A percentile compares a stretch with the other conserved stretches of the same genome.
phyloP scores from a whole-genome alignment of 768 basidiomycete species.

The Tubosaeta sp. region DNA sequence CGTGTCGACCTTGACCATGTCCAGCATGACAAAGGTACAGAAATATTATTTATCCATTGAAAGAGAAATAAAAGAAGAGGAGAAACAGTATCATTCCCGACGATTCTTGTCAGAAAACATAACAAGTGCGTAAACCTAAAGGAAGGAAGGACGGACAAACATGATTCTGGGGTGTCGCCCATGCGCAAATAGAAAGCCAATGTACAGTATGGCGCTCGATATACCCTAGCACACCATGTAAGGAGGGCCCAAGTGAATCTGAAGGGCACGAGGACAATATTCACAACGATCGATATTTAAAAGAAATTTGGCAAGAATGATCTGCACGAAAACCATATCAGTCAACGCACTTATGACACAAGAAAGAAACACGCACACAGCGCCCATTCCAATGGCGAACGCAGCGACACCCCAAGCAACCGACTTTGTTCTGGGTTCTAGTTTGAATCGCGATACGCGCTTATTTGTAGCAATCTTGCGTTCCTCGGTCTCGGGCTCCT shows the following conservation, averaged over 20 bases:
- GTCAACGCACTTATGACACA: not conserved
- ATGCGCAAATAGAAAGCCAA: conserved; percentile 1
- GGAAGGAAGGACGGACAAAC: not conserved
- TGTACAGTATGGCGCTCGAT: conserved; percentile 19
- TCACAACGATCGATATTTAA: conserved; percentile 27
- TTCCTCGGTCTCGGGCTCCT: conserved; percentile 61
- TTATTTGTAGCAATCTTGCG: conserved; percentile 60
- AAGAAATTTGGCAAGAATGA: conserved; percentile 62
- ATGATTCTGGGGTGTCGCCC: conserved; percentile 15
- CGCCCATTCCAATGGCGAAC: conserved; percentile 79
- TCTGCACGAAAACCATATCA: conserved; percentile 26
- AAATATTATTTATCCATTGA: conserved; percentile 6
- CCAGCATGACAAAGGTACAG: conserved; percentile 6
- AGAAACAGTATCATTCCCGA: not conserved
- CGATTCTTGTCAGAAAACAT: not conserved
- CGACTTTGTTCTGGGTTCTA: conserved; percentile 68
- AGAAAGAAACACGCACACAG: conserved; percentile 53
- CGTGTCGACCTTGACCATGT: conserved; percentile 36
- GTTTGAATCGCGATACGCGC: conserved; percentile 50
- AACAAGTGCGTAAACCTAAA: not conserved
- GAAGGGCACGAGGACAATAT: conserved; percentile 2
- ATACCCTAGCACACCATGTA: conserved; percentile 19
- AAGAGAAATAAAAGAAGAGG: not conserved
- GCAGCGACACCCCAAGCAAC: conserved; percentile 81
- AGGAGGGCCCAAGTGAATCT: not conserved